These are phyloP conservation scores for Ustilago xerochloae DNA, from an alignment of 1,284 basidiomycete genomes.

Conservation along the genomic window DNA sequence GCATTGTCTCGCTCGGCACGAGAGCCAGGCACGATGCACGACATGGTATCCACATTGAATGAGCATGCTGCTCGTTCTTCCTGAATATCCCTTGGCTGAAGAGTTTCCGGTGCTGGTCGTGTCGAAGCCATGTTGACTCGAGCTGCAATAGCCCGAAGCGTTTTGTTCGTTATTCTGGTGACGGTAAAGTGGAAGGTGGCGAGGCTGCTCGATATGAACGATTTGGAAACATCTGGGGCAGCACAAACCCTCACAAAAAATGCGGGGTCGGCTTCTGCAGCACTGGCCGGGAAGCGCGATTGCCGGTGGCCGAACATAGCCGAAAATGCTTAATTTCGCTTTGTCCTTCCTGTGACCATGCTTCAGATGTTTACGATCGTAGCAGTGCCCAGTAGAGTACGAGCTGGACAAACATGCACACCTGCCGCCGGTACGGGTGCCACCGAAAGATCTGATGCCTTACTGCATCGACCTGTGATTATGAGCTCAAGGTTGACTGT, in stretches of 20 bases:
- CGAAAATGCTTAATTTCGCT: conserved; percentile 1
- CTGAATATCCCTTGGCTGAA: conserved; percentile 48
- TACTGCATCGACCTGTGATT: no score
- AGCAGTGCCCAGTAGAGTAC: no score
- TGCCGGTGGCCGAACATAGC: conserved; percentile 26
- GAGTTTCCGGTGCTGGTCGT: conserved; percentile 44
- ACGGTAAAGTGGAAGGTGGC: neutral
- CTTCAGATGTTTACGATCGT: no score
- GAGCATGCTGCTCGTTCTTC: conserved; percentile 46
- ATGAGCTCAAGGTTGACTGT: no score
- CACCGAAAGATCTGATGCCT: no score
- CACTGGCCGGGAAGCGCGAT: neutral
- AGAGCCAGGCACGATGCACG: conserved; percentile 53
- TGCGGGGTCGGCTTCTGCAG: conserved; percentile 4
- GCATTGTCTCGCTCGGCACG: conserved; percentile 42
- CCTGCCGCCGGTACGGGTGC: no score
- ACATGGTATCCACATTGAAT: conserved; percentile 51
- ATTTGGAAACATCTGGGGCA: neutral
- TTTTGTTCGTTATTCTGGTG: no score
- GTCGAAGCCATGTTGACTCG: conserved; percentile 12
- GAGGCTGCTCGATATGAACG: neutral
- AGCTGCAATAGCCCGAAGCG: no score
- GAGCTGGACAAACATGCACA: no score
- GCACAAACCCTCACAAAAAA: neutral
- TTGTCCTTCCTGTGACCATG: neutral